Percentiles rank a stretch among this genome's conserved stretches.
Evolutionary conservation across 345 rosid species (phyloP).

Genomic region (Salix koriyanagi): DNA sequence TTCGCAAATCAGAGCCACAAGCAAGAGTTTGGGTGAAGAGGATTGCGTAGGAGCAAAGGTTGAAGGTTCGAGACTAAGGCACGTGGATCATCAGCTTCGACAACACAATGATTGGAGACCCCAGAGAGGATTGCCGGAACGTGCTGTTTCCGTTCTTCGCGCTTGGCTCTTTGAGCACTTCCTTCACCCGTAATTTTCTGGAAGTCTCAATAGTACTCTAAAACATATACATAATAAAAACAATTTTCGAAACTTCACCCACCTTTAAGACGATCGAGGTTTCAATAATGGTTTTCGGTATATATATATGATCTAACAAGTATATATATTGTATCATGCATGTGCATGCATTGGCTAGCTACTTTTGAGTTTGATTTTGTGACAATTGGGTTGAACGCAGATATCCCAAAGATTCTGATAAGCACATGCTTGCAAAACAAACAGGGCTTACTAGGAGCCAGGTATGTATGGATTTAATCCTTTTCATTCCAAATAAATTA

Average conservation of each 20-base stretch:
- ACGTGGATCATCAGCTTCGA: slow-evolving; percentile 48
- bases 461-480: slow-evolving; percentile 31
- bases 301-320: background rate
- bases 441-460: slow-evolving; percentile 81
- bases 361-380: background rate
- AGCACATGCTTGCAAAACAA: slow-evolving; percentile 74
- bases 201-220: background rate
- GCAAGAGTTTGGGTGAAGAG: slow-evolving; percentile 61
- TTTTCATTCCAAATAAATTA: background rate
- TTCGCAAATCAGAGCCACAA: slow-evolving; percentile 48
- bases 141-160: slow-evolving; percentile 67
- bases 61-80: slow-evolving; percentile 45
- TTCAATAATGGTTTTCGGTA: background rate
- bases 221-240: background rate
- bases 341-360: background rate
- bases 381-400: slow-evolving; percentile 24
- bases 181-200: slow-evolving; percentile 67
- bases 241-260: background rate
- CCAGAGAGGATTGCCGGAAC: slow-evolving; percentile 79
- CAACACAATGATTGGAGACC: slow-evolving; percentile 72
- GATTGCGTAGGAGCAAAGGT: slow-evolving; percentile 39
- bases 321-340: background rate
- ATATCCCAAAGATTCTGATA: slow-evolving; percentile 80
- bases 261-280: background rate
- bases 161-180: slow-evolving; percentile 89